phyloP scores from a whole-genome alignment of 2,329 filamentous ascomycete genomes.

The Domatiomyces catenatus region DNA sequence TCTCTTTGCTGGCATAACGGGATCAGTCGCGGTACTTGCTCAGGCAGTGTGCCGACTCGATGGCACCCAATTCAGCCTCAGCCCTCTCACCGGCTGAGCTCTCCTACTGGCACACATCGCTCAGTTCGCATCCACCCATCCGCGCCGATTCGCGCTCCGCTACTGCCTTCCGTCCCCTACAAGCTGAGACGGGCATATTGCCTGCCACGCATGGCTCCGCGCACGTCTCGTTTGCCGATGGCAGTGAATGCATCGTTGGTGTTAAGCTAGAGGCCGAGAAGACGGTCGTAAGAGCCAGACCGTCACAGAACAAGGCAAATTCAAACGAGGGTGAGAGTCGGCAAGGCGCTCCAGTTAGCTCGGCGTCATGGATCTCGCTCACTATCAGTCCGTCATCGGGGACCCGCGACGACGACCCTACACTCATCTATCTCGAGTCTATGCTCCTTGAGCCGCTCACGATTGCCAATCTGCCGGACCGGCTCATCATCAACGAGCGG shows the following conservation, averaged over 20 bases:
- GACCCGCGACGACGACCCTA: constrained; percentile 74
- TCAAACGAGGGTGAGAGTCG: constrained; percentile 12
- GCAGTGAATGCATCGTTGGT: constrained; percentile 88
- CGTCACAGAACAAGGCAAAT: constrained; percentile 21
- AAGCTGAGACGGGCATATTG: constrained; percentile 78
- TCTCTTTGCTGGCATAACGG: background rate
- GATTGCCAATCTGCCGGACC: constrained; percentile 43
- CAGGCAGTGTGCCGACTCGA: background rate
- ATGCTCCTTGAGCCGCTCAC: constrained; percentile 82
- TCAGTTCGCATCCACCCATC: constrained; percentile 66
- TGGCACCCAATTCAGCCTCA: background rate
- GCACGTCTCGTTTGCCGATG: constrained; percentile 84
- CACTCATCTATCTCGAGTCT: constrained; percentile 70
- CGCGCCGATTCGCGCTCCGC: constrained; percentile 72
- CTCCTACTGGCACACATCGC: constrained; percentile 80
- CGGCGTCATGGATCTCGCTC: constrained; percentile 69
- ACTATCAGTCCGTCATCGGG: constrained; percentile 75
- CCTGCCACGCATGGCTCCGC: constrained; percentile 85
- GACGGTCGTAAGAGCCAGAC: constrained; percentile 29
- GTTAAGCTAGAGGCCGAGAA: constrained; percentile 89
- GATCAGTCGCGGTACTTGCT: background rate
- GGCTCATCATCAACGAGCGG: constrained; percentile 70
- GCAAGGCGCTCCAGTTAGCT: background rate
- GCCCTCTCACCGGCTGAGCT: constrained; percentile 78
- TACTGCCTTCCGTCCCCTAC: constrained; percentile 77